These are phyloP conservation scores for Fistulinella prunicolor DNA, from an alignment of 768 basidiomycete species.

Conservation along the genomic window DNA sequence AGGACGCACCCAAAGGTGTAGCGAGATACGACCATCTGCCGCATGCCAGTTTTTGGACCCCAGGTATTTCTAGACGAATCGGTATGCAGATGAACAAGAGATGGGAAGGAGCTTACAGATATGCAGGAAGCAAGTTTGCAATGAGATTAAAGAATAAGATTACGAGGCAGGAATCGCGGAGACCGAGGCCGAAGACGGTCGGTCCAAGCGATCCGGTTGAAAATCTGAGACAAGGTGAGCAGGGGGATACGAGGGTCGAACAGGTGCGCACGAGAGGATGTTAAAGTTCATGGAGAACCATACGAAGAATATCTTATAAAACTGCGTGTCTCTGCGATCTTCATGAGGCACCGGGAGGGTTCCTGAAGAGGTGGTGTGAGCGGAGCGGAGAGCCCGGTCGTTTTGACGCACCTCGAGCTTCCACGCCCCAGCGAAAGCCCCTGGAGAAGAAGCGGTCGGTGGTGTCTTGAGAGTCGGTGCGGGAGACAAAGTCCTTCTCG, in stretches of 20 bases:
- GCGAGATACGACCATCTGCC: conserved; percentile 77
- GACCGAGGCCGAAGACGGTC: conserved; percentile 53
- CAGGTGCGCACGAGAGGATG: conserved; percentile 45
- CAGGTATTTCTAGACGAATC: conserved; percentile 50
- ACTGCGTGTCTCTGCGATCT: conserved; percentile 53
- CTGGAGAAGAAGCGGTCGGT: background rate
- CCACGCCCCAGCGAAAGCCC: conserved; percentile 33
- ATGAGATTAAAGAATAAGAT: conserved; percentile 69
- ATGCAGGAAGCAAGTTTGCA: conserved; percentile 55
- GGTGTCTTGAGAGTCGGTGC: conserved; percentile 9
- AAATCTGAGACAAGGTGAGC: conserved; percentile 40
- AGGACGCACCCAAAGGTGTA: conserved; percentile 53
- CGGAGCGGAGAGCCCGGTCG: background rate
- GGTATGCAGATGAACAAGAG: background rate
- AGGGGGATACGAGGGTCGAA: background rate
- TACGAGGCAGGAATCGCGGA: conserved; percentile 60
- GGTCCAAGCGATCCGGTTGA: conserved; percentile 70
- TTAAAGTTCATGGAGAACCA: conserved; percentile 75
- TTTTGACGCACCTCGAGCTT: conserved; percentile 24
- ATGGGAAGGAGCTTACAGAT: conserved; percentile 42
- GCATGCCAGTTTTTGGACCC: conserved; percentile 75
- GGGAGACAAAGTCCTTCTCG: conserved; percentile 29
- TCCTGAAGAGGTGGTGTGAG: conserved; percentile 29
- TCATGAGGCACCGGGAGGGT: conserved; percentile 51
- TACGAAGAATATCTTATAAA: conserved; percentile 65